A percentile compares a stretch with the other conserved stretches of the same genome.
Conservation (phyloP, 345 rosid genomes). For the Crucihimalaya himalaica region DNA sequence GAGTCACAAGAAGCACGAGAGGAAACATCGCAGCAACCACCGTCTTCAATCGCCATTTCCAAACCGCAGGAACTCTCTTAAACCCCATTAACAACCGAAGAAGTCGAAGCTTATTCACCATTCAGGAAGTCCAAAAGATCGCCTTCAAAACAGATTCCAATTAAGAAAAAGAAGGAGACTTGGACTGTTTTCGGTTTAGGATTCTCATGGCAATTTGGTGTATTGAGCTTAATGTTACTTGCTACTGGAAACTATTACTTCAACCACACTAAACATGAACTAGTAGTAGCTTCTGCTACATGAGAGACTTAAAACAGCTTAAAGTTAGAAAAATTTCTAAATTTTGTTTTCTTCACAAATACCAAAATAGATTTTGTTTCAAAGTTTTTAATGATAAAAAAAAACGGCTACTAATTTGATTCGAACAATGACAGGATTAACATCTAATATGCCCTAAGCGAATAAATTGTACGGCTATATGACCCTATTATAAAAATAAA, state of each 20-base stretch:
- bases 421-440: too few relatives aligned
- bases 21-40: slow-evolving; percentile 70
- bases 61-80: slow-evolving; percentile 58
- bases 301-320: slow-evolving; percentile 18
- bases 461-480: too few relatives aligned
- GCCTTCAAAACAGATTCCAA: slow-evolving; percentile 4
- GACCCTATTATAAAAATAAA: too few relatives aligned
- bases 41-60: slow-evolving; percentile 68
- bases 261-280: slow-evolving; percentile 30
- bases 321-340: not conserved
- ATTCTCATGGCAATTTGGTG: slow-evolving; percentile 41
- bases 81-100: slow-evolving; percentile 71
- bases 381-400: slow-evolving; percentile 23
- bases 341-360: not conserved
- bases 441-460: too few relatives aligned
- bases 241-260: slow-evolving; percentile 48
- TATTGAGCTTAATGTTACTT: slow-evolving; percentile 39
- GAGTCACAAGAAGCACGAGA: too few relatives aligned
- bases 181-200: slow-evolving; percentile 17
- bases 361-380: slow-evolving; percentile 14
- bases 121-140: slow-evolving; percentile 45
- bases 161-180: slow-evolving; percentile 8
- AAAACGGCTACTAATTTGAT: slow-evolving; percentile 26
- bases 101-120: slow-evolving; percentile 62
- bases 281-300: slow-evolving; percentile 36